Conservation (phyloP, 1,284 basidiomycete genomes). For the Leccinum subrobustum region DNA sequence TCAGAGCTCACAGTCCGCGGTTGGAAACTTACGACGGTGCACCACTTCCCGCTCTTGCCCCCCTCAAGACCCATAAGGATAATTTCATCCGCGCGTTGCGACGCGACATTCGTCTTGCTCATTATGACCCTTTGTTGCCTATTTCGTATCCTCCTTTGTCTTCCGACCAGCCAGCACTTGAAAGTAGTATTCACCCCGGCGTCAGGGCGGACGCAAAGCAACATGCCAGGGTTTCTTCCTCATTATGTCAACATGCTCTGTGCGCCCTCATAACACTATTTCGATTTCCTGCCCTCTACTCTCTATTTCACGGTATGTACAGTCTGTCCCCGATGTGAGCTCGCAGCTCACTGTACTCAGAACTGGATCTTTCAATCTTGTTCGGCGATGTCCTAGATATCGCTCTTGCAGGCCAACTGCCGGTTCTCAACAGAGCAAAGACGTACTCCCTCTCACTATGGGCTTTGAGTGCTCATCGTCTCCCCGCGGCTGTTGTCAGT, state of each 20-base stretch:
- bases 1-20: slow-evolving; percentile 36
- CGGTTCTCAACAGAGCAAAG: slow-evolving; percentile 44
- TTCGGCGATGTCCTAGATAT: slow-evolving; percentile 40
- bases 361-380: slow-evolving; percentile 41
- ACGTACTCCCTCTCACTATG: slow-evolving; percentile 47
- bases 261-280: slow-evolving; percentile 49
- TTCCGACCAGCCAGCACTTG: slow-evolving; percentile 13
- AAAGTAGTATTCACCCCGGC: slow-evolving; percentile 2
- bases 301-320: slow-evolving; percentile 50
- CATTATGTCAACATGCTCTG: slow-evolving; percentile 51
- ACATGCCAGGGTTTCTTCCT: slow-evolving; percentile 39
- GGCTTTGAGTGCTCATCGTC: slow-evolving; percentile 46
- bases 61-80: slow-evolving; percentile 29
- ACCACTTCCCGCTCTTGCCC: slow-evolving; percentile 34
- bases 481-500: slow-evolving; percentile 41
- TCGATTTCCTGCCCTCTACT: slow-evolving; percentile 41
- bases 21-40: slow-evolving; percentile 23
- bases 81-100: slow-evolving; percentile 41
- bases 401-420: slow-evolving; percentile 34
- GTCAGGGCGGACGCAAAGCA: slow-evolving; percentile 38
- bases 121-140: slow-evolving; percentile 37
- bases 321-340: slow-evolving; percentile 23
- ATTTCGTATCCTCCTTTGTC: slow-evolving; percentile 7
- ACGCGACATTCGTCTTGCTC: slow-evolving; percentile 46
- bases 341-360: slow-evolving; percentile 8